Conservation (phyloP, 192 early-diverging fungal genomes). For the Glomus cerebriforme region DNA sequence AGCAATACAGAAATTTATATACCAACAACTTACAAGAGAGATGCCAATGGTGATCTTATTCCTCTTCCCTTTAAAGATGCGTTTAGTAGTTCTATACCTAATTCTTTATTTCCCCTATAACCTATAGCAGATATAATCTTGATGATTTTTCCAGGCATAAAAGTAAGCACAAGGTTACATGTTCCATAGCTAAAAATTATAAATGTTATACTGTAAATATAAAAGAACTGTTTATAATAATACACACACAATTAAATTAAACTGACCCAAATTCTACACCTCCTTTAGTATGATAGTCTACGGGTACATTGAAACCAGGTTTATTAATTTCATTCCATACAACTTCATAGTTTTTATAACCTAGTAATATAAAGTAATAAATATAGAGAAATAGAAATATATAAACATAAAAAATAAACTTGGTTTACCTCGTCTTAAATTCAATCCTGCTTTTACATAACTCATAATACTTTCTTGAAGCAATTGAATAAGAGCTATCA, state of each 20-base stretch:
- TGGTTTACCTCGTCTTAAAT: slow-evolving; percentile 51
- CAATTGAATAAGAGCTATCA: slow-evolving; percentile 51
- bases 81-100: slow-evolving; percentile 55
- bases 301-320: slow-evolving; percentile 38
- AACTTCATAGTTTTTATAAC: slow-evolving; percentile 53
- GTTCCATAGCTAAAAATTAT: slow-evolving; percentile 38
- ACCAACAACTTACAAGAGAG: slow-evolving; percentile 47
- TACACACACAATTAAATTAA: too few relatives aligned
- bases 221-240: too few relatives aligned
- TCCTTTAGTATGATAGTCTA: slow-evolving; percentile 55
- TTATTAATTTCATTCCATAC: slow-evolving; percentile 53
- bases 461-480: slow-evolving; percentile 52
- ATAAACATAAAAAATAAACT: background rate
- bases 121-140: slow-evolving; percentile 54
- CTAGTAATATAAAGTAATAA: slow-evolving; percentile 3
- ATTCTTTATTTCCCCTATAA: slow-evolving; percentile 54
- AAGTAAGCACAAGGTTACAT: slow-evolving; percentile 49
- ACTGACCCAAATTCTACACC: slow-evolving; percentile 58
- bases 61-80: slow-evolving; percentile 48
- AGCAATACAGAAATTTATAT: background rate
- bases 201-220: too few relatives aligned
- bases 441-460: slow-evolving; percentile 56
- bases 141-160: slow-evolving; percentile 51
- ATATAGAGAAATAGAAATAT: too few relatives aligned
- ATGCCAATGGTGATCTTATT: slow-evolving; percentile 54